Conservation (phyloP, 1,284 basidiomycete species). For the Ceratobasidium sp. region DNA sequence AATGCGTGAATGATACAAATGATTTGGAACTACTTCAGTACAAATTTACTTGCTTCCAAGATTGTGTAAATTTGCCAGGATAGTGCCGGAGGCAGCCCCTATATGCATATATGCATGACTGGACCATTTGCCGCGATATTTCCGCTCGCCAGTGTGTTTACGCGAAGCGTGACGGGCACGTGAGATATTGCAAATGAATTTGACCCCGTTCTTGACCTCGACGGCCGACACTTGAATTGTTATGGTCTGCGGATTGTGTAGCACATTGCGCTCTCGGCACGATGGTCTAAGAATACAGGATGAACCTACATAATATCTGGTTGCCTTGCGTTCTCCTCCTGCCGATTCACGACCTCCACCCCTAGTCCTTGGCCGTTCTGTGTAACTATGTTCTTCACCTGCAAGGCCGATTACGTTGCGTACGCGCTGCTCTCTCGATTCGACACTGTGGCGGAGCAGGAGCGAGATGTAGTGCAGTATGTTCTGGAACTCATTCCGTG, state of each 20-base stretch:
- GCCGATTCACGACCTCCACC: neutral
- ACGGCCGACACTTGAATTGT: neutral
- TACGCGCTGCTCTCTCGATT: slow-evolving; percentile 36
- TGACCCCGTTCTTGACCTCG: neutral
- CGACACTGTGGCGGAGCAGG: neutral
- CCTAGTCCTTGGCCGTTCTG: neutral
- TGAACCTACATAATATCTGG: neutral
- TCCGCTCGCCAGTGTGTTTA: neutral
- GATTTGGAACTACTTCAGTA: neutral
- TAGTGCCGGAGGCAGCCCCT: too few species aligned
- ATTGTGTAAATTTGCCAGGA: neutral
- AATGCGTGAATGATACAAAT: neutral
- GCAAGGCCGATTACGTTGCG: slow-evolving; percentile 25
- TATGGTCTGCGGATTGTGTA: neutral
- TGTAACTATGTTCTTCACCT: slow-evolving; percentile 19
- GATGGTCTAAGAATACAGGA: neutral
- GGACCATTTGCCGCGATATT: too few species aligned
- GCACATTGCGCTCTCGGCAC: neutral
- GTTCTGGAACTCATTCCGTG: slow-evolving; percentile 19
- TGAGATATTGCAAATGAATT: slow-evolving; percentile 6
- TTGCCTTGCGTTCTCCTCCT: neutral
- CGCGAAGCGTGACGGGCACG: neutral
- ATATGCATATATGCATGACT: neutral
- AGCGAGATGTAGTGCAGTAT: slow-evolving; percentile 15
- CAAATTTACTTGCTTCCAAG: neutral